These are phyloP conservation scores for Cercis canadensis DNA, from an alignment of 306 rosid species.

Conservation along the genomic window DNA sequence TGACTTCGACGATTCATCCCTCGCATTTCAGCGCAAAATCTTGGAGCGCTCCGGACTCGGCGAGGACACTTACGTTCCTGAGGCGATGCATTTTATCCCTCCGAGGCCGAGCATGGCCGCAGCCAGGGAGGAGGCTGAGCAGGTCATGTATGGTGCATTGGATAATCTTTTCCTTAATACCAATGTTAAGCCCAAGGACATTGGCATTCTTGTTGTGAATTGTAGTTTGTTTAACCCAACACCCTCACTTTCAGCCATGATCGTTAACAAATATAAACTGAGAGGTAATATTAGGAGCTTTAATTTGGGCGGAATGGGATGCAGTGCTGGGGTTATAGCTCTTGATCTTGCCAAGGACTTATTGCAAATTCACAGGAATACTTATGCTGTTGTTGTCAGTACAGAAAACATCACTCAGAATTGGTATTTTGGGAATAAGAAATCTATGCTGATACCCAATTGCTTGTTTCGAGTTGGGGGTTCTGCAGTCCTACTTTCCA, in stretches of 20 bases:
- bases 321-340: conserved; percentile 83
- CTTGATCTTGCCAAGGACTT: conserved; percentile 75
- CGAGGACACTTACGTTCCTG: conserved; percentile 72
- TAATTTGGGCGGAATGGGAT: conserved; percentile 88
- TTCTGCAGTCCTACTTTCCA: conserved; percentile 60
- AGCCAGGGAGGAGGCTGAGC: conserved; percentile 68
- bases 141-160: conserved; percentile 75
- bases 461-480: conserved; percentile 78
- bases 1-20: conserved; percentile 71
- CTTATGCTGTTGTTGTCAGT: conserved; percentile 73
- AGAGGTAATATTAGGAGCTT: conserved; percentile 75
- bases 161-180: conserved; percentile 60
- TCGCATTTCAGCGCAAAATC: conserved; percentile 77
- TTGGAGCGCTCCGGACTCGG: conserved; percentile 72
- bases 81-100: conserved; percentile 70
- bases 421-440: conserved; percentile 79
- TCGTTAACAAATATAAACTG: conserved; percentile 68
- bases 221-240: conserved; percentile 78
- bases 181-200: conserved; percentile 58
- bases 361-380: conserved; percentile 68
- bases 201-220: conserved; percentile 73
- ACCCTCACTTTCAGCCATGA: conserved; percentile 76
- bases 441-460: conserved; percentile 80
- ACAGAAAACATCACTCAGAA: conserved; percentile 81
- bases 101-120: conserved; percentile 68